Evolutionary conservation across 1,284 basidiomycete species (phyloP).

Genomic region (Puccinia polysora): DNA sequence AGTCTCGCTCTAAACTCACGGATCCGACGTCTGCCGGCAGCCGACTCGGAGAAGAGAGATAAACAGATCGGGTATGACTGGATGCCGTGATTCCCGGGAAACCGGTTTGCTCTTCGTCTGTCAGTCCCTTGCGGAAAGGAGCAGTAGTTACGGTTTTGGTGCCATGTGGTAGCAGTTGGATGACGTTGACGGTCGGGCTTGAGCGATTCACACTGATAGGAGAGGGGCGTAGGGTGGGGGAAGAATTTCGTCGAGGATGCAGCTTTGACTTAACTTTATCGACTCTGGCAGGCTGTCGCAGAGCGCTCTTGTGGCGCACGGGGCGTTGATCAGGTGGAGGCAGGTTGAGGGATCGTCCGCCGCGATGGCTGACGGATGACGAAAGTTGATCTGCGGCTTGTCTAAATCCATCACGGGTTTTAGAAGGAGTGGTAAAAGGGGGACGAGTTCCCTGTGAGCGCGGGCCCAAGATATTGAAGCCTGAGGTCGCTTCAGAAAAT

Average conservation of each 20-base stretch:
- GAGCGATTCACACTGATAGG: neutral
- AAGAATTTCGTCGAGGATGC: conserved; percentile 9
- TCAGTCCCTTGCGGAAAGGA: conserved; percentile 40
- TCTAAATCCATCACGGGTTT: neutral
- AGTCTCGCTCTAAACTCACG: conserved; percentile 6
- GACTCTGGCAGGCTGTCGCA: conserved; percentile 5
- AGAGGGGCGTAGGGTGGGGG: neutral
- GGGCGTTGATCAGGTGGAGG: neutral
- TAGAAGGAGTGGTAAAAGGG: conserved; percentile 4
- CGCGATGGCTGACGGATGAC: neutral
- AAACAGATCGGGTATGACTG: conserved; percentile 11
- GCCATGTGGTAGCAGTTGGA: too few relatives aligned
- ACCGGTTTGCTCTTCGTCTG: conserved; percentile 35
- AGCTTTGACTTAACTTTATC: conserved; percentile 20
- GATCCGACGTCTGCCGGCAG: neutral
- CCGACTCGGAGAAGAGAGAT: conserved; percentile 10
- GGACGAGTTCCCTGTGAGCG: conserved; percentile 21
- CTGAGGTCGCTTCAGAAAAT: conserved; percentile 17
- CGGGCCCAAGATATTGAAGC: conserved; percentile 24
- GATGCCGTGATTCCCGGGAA: conserved; percentile 12
- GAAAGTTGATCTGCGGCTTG: conserved; percentile 10
- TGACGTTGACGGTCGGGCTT: neutral
- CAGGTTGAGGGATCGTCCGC: neutral
- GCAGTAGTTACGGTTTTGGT: conserved; percentile 19
- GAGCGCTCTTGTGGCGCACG: conserved; percentile 1